Percentiles rank a stretch among this genome's conserved stretches.
Evolutionary conservation across 2,329 filamentous ascomycete genomes (phyloP).

Genomic region (Talaromyces funiculosus): DNA sequence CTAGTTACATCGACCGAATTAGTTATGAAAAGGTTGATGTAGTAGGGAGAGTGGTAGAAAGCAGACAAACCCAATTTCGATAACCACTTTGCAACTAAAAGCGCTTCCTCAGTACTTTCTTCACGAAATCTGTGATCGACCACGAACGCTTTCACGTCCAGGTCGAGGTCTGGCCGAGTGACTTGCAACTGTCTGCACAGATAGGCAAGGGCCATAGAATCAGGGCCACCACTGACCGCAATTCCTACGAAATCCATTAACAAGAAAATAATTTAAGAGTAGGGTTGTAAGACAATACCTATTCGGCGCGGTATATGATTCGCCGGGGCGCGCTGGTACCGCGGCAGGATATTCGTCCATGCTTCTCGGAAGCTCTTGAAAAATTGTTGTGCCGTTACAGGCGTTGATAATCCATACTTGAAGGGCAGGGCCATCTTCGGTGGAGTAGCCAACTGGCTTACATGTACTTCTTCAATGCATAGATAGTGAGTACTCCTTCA

Average conservation of each 20-base stretch:
- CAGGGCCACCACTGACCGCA: constrained; percentile 85
- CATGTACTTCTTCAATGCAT: neutral
- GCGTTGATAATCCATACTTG: constrained; percentile 8
- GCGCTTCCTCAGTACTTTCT: constrained; percentile 52
- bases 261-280: neutral
- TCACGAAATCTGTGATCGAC: constrained; percentile 57
- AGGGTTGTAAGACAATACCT: neutral
- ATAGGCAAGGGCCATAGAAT: constrained; percentile 92
- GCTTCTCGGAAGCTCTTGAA: constrained; percentile 24
- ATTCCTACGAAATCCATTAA: constrained; percentile 49
- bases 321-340: constrained; percentile 3
- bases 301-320: constrained; percentile 12
- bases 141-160: constrained; percentile 50
- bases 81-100: constrained; percentile 45
- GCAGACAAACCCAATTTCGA: constrained; percentile 36
- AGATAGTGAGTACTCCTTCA: neutral
- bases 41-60: no score
- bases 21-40: neutral
- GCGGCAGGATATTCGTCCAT: constrained; percentile 20
- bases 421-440: constrained; percentile 10
- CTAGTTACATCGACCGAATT: constrained; percentile 21
- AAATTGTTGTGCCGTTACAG: constrained; percentile 27
- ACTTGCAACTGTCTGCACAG: constrained; percentile 55
- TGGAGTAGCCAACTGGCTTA: neutral
- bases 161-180: constrained; percentile 17